Conservation (phyloP, 805 yeast genomes). For the Spathaspora girioi region DNA sequence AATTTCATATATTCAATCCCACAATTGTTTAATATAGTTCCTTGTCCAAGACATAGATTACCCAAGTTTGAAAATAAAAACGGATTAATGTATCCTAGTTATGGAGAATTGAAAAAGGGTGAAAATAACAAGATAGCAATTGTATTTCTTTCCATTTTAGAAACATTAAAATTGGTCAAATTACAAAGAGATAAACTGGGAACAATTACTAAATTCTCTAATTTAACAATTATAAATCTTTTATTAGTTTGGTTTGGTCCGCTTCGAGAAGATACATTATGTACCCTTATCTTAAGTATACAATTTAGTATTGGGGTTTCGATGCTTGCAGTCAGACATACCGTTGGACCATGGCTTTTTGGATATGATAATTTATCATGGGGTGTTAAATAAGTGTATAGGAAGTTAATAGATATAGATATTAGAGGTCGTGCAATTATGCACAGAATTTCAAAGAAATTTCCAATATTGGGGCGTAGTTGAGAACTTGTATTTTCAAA, state of each 20-base stretch:
- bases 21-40: slow-evolving; percentile 79
- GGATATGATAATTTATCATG: slow-evolving; percentile 77
- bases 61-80: slow-evolving; percentile 70
- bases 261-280: slow-evolving; percentile 74
- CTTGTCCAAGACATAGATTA: slow-evolving; percentile 93
- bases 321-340: slow-evolving; percentile 73
- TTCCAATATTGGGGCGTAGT: no score
- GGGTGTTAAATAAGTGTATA: slow-evolving; percentile 38
- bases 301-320: slow-evolving; percentile 66
- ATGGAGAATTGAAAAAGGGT: slow-evolving; percentile 33
- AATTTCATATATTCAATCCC: slow-evolving; percentile 92
- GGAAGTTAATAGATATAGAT: background rate
- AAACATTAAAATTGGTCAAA: slow-evolving; percentile 46
- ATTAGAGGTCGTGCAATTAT: background rate
- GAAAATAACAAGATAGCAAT: slow-evolving; percentile 13
- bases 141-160: slow-evolving; percentile 31
- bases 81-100: slow-evolving; percentile 69
- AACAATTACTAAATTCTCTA: slow-evolving; percentile 51
- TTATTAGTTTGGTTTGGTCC: slow-evolving; percentile 88
- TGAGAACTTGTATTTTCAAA: no score
- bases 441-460: background rate
- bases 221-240: slow-evolving; percentile 85
- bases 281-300: slow-evolving; percentile 51
- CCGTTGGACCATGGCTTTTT: slow-evolving; percentile 79
- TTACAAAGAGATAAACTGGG: slow-evolving; percentile 17